Evolutionary conservation across 2,329 filamentous ascomycete genomes (phyloP).

Genomic region (Akanthomyces dipterigenus): DNA sequence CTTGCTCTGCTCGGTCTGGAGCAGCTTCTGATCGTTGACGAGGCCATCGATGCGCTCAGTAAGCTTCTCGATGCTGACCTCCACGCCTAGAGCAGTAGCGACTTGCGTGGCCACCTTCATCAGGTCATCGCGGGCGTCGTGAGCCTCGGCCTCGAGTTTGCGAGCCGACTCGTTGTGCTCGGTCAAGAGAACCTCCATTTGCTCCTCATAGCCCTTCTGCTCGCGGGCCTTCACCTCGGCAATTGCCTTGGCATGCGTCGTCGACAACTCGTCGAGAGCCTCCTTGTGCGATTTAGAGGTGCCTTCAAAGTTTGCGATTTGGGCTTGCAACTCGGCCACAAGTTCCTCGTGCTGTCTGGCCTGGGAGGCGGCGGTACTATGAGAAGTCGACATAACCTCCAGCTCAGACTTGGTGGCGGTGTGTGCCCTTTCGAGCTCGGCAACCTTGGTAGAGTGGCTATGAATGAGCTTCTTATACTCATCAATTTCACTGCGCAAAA

Average conservation of each 20-base stretch:
- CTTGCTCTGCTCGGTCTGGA: constrained; percentile 53
- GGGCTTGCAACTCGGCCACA: constrained; percentile 46
- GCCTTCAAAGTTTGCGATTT: constrained; percentile 54
- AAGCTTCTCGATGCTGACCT: constrained; percentile 62
- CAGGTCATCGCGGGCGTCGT: constrained; percentile 59
- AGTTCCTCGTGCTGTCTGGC: constrained; percentile 40
- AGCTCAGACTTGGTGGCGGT: constrained; percentile 59
- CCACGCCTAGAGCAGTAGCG: constrained; percentile 50
- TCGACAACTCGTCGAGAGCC: constrained; percentile 41
- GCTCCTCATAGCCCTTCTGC: constrained; percentile 49
- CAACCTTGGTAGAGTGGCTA: constrained; percentile 61
- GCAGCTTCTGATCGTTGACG: constrained; percentile 51
- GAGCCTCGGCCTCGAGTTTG: constrained; percentile 54
- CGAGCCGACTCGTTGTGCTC: constrained; percentile 53
- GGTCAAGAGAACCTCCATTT: constrained; percentile 50
- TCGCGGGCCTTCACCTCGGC: constrained; percentile 41
- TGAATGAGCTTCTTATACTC: constrained; percentile 72
- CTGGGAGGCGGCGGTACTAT: constrained; percentile 44
- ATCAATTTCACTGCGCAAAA: constrained; percentile 67
- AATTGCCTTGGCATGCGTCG: constrained; percentile 44
- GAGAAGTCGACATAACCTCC: constrained; percentile 56
- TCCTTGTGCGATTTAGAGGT: constrained; percentile 49
- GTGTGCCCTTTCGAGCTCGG: constrained; percentile 68
- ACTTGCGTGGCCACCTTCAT: constrained; percentile 59
- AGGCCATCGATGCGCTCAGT: constrained; percentile 54